These are phyloP conservation scores for Narthecium ossifragum DNA, from an alignment of 106 monocot species.

Conservation along the genomic window DNA sequence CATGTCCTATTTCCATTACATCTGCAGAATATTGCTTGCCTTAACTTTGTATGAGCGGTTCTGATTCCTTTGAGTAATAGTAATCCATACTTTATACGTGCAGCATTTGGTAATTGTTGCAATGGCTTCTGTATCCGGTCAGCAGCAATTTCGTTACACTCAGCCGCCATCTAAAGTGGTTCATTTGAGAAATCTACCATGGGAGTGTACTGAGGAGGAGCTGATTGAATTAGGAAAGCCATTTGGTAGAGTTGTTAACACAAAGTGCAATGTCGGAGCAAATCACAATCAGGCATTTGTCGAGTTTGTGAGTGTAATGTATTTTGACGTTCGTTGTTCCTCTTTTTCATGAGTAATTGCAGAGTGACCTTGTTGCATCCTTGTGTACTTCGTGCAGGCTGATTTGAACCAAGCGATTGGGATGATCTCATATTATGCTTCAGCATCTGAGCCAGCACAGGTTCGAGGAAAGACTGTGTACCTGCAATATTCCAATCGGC, in stretches of 20 bases:
- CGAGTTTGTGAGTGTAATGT: slow-evolving; percentile 40
- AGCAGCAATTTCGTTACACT: slow-evolving; percentile 55
- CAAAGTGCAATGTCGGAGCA: slow-evolving; percentile 52
- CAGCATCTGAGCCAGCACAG: slow-evolving; percentile 65
- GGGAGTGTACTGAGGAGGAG: slow-evolving; percentile 54
- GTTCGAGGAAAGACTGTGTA: slow-evolving; percentile 80
- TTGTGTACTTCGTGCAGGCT: no score
- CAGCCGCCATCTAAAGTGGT: slow-evolving; percentile 58
- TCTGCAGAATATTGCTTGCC: no score
- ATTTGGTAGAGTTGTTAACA: slow-evolving; percentile 46
- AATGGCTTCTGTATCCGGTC: slow-evolving; percentile 36
- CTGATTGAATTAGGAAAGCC: slow-evolving; percentile 46
- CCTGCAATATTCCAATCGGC: slow-evolving; percentile 71
- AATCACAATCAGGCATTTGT: slow-evolving; percentile 57
- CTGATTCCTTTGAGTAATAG: no score
- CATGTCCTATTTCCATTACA: no score
- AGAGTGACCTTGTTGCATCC: no score
- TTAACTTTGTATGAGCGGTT: no score
- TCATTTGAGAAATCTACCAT: slow-evolving; percentile 54
- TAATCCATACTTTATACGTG: no score
- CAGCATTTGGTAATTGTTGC: neutral
- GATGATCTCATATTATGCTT: slow-evolving; percentile 75
- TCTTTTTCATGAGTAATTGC: neutral
- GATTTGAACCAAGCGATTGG: slow-evolving; percentile 74
- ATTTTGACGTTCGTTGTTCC: neutral